Conservation (phyloP, 148 eudicot species). For the Rhododendron molle region DNA sequence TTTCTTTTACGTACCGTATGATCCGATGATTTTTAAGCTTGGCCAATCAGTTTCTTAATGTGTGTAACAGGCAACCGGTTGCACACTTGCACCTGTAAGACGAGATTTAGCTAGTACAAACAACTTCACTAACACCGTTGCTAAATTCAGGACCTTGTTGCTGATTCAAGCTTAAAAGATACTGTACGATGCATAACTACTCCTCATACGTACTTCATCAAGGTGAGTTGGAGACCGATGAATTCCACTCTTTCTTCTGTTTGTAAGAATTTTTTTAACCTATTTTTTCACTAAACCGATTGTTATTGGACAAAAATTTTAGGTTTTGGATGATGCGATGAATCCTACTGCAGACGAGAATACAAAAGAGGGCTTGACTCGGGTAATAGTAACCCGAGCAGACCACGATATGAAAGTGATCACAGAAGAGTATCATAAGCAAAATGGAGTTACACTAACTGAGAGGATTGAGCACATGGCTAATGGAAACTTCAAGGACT, state of each 20-base stretch:
- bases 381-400: constrained; percentile 62
- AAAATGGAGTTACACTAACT: constrained; percentile 32
- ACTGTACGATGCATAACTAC: constrained; percentile 50
- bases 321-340: constrained; percentile 60
- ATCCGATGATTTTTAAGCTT: too few species aligned
- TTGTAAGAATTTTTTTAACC: too few species aligned
- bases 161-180: constrained; percentile 27
- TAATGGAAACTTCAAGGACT: constrained; percentile 69
- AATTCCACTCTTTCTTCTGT: neutral
- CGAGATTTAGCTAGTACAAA: neutral
- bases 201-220: constrained; percentile 52
- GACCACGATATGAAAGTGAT: constrained; percentile 31
- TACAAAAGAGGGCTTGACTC: constrained; percentile 56
- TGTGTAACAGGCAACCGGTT: neutral
- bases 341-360: constrained; percentile 40
- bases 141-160: constrained; percentile 48
- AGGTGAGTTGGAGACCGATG: constrained; percentile 30
- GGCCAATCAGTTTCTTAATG: too few species aligned
- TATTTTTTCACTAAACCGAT: neutral
- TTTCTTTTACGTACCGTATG: neutral
- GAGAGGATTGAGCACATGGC: constrained; percentile 43
- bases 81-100: neutral
- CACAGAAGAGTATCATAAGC: constrained; percentile 33
- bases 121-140: neutral
- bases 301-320: neutral